Evolutionary conservation across 192 early-diverging fungal species (phyloP).

Genomic region (Spizellomyces sp.): DNA sequence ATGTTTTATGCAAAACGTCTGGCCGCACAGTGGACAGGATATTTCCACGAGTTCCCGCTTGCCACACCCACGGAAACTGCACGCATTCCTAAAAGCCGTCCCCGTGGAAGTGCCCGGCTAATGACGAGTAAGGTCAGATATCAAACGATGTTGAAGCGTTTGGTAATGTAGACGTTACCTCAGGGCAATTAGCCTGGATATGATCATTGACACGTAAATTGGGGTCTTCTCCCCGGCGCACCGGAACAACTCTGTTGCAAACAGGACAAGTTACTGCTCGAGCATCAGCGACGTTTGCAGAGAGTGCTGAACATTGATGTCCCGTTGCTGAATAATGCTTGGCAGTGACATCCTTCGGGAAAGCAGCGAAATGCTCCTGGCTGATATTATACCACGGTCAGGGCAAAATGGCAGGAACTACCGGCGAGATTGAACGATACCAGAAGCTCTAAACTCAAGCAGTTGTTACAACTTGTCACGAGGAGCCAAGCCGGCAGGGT

Average conservation of each 20-base stretch:
- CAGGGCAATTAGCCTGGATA: conserved; percentile 62
- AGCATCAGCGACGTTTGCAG: conserved; percentile 38
- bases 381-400: neutral
- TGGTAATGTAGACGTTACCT: conserved; percentile 50
- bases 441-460: no score
- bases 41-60: conserved; percentile 69
- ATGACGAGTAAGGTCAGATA: no score
- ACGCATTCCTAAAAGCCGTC: conserved; percentile 59
- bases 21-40: conserved; percentile 63
- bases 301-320: conserved; percentile 5
- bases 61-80: conserved; percentile 65
- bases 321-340: neutral
- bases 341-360: neutral
- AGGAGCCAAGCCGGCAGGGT: neutral
- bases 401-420: neutral
- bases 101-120: no score
- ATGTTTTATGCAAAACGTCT: conserved; percentile 79
- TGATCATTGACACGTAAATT: conserved; percentile 69
- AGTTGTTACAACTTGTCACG: neutral
- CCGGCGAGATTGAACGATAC: neutral
- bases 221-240: conserved; percentile 71
- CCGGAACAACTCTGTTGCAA: conserved; percentile 72
- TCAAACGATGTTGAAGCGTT: conserved; percentile 1
- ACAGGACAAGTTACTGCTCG: conserved; percentile 63
- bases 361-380: conserved; percentile 3